Evolutionary conservation across 2,329 filamentous ascomycete species (phyloP).

Genomic region (Dothideomycetes sp.): DNA sequence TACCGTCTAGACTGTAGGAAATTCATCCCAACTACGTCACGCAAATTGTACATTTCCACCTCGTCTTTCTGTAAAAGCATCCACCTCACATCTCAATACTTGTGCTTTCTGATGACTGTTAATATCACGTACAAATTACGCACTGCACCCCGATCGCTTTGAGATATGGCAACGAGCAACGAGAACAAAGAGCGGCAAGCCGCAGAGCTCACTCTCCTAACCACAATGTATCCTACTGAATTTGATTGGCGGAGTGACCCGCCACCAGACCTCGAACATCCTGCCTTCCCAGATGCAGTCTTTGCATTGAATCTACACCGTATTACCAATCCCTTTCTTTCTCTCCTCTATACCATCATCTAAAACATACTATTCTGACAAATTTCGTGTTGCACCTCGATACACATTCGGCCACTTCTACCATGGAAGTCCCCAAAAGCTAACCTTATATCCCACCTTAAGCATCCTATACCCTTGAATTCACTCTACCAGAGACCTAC

Average conservation of each 20-base stretch:
- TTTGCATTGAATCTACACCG: conserved; percentile 8
- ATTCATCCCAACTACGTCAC: not conserved
- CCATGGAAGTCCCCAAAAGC: no score
- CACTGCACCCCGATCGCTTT: not conserved
- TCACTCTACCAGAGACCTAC: conserved; percentile 9
- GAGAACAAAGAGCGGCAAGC: conserved; percentile 9
- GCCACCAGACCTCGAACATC: conserved; percentile 1
- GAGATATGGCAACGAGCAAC: conserved; percentile 1
- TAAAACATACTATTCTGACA: not conserved
- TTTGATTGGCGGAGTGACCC: conserved; percentile 10
- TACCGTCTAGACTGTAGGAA: no score
- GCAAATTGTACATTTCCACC: not conserved
- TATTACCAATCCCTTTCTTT: conserved; percentile 1
- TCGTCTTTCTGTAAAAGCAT: no score
- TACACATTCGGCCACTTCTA: no score
- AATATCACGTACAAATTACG: conserved; percentile 1
- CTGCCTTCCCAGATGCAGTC: conserved; percentile 4
- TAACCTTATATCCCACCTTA: no score
- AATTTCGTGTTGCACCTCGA: no score
- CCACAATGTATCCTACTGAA: conserved; percentile 13
- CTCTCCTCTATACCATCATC: not conserved
- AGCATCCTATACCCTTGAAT: conserved; percentile 10
- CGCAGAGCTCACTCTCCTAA: conserved; percentile 10
- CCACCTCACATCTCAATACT: no score
- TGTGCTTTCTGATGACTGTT: no score